Conservation (phyloP, 2,329 filamentous ascomycete species). For the Trichoderma asperellum region DNA sequence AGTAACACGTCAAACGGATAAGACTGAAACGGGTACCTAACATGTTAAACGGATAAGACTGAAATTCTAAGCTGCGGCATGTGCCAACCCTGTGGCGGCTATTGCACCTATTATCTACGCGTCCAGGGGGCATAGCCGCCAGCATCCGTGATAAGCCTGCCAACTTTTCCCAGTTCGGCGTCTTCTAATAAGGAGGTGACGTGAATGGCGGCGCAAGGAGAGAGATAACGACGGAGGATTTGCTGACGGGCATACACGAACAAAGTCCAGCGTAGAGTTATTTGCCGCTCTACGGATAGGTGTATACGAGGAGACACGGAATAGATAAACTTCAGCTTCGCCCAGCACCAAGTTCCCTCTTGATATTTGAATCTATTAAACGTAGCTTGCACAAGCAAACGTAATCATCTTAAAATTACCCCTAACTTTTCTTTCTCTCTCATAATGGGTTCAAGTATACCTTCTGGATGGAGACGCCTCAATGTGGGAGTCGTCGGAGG, state of each 20-base stretch:
- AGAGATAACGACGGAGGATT: conserved; percentile 4
- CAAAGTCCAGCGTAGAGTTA: neutral
- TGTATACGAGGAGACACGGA: neutral
- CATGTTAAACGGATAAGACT: neutral
- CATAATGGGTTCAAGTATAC: conserved; percentile 36
- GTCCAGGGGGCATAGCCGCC: conserved; percentile 16
- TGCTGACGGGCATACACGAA: neutral
- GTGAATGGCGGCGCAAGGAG: conserved; percentile 15
- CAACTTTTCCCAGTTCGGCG: conserved; percentile 6
- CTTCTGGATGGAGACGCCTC: conserved; percentile 49
- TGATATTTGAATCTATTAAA: neutral
- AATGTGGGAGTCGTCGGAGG: conserved; percentile 51
- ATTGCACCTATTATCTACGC: conserved; percentile 2
- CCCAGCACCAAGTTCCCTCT: neutral
- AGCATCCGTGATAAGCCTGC: conserved; percentile 22
- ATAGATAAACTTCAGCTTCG: conserved; percentile 19
- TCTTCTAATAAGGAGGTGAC: neutral
- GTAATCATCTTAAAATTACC: neutral
- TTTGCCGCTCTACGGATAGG: conserved; percentile 10
- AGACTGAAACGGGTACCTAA: neutral
- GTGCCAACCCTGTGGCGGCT: conserved; percentile 13
- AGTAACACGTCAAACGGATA: neutral
- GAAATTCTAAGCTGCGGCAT: neutral
- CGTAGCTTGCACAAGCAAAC: neutral
- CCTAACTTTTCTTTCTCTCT: neutral